A percentile compares a stretch with the other conserved stretches of the same genome.
Conservation (phyloP, 2,329 filamentous ascomycete species). For the Epichloe amarillans region DNA sequence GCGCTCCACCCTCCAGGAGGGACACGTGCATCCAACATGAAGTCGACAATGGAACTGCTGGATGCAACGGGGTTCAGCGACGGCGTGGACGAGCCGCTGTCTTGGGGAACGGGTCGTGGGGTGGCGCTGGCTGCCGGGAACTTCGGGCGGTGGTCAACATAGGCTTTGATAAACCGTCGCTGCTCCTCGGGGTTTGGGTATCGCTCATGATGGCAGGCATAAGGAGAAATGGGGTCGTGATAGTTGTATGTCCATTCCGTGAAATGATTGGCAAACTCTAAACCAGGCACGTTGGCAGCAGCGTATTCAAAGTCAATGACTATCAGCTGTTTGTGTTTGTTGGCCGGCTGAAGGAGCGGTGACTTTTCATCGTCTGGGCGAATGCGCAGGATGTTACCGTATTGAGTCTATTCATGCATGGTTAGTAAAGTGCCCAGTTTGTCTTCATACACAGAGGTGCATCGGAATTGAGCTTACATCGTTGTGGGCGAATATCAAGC, state of each 20-base stretch:
- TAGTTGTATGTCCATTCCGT: constrained; percentile 99
- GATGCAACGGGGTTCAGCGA: constrained; percentile 24
- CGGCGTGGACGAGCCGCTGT: constrained; percentile 27
- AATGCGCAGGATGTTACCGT: constrained; percentile 84
- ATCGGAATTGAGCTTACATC: constrained; percentile 49
- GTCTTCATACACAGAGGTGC: too few species aligned
- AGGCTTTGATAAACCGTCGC: constrained; percentile 70
- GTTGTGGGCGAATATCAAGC: constrained; percentile 91
- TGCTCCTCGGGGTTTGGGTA: constrained; percentile 80
- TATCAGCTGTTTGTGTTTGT: constrained; percentile 88
- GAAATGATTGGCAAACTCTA: constrained; percentile 97
- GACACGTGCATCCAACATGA: constrained; percentile 69
- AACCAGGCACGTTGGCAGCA: constrained; percentile 70
- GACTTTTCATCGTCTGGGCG: constrained; percentile 59
- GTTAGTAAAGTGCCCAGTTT: background rate
- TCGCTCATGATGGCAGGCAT: constrained; percentile 50
- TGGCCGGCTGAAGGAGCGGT: constrained; percentile 74
- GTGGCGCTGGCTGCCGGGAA: constrained; percentile 42
- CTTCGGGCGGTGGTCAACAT: constrained; percentile 67
- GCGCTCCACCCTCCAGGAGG: constrained; percentile 38
- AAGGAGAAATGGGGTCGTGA: constrained; percentile 54
- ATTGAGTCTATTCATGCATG: constrained; percentile 60
- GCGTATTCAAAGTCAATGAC: constrained; percentile 99
- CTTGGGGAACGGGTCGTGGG: constrained; percentile 32
- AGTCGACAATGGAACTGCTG: constrained; percentile 46